Evolutionary conservation across 139 green algal genomes (phyloP).

Genomic region (Eudorina sp.): DNA sequence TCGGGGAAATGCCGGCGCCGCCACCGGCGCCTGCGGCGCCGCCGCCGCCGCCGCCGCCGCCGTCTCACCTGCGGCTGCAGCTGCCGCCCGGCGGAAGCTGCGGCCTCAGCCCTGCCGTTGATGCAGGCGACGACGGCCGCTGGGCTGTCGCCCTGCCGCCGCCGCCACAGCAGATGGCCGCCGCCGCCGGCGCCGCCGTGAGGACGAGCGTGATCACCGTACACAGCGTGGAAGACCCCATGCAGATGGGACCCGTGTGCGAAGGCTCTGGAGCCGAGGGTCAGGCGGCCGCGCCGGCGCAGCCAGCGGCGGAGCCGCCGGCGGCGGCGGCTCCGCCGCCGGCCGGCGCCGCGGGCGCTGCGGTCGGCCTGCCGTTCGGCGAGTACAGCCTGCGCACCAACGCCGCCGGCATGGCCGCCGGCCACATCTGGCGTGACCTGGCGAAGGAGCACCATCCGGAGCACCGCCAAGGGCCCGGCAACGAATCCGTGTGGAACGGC

Average conservation of each 20-base stretch:
- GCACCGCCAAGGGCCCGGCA: neutral
- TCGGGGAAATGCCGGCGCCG: neutral
- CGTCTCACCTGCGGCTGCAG: neutral
- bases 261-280: neutral
- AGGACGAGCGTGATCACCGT: no score
- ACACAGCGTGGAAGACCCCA: no score
- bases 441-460: neutral
- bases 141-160: neutral
- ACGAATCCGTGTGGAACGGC: no score
- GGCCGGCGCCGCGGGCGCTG: neutral
- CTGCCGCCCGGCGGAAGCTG: neutral
- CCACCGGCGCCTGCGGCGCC: slow-evolving; percentile 19
- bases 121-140: neutral
- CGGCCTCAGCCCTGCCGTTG: neutral
- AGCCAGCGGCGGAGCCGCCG: neutral
- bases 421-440: neutral
- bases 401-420: slow-evolving; percentile 7
- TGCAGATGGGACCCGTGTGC: neutral
- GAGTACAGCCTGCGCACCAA: neutral
- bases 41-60: slow-evolving; percentile 27
- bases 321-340: neutral
- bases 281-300: neutral
- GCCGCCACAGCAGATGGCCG: neutral
- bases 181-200: neutral
- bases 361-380: neutral